Base-by-base conservation (phyloP, 2,329 filamentous ascomycete species). In the Dactylellina haptotyla region DNA sequence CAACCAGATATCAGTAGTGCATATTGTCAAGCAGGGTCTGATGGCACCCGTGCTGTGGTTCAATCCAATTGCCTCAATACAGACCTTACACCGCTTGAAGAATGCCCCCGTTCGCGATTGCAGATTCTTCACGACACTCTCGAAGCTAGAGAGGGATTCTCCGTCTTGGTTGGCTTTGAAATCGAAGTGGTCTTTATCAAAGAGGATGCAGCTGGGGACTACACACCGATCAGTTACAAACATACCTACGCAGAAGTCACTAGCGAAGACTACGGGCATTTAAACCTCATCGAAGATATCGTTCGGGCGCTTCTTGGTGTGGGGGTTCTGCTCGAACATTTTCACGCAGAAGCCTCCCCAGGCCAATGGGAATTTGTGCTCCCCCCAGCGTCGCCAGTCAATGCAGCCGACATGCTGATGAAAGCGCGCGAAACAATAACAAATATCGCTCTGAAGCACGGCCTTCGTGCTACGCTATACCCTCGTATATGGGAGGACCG, bases 301-400 rank as follows among this genome's bases (percentile, higher is more conserved):
- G 63, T 56, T 5, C 28, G 71, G 14, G 58, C 73, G 4, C 26
- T 79, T 3, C 46, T 69, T 16, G 51, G 56, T 3, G 67, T 64
- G 4, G 78, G 75, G 14, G 74, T 79, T 8, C 23, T 53, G 3
- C 34, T 79, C 9, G 72, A 79, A 39, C 77, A 79, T 41, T 78
- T 77, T 57, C 79, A 79, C 34, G 54, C 77, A 16, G 78, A 79
- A 51, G 71, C 75, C 12, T 74, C 72, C 1, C 77, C 78, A 1
- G 77, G 78, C 1, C 79, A 79, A 57, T 79, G 76, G 74, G 78
- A 79, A 56, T 79, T 79, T 54, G 75, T 78, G 2, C 71, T 79
- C 1, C 75, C 75, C 1, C 78, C 77, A 2, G 23, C 51, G 1
- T 30, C 54, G 1, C 79, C 78, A 3, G 54, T 79, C 4, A 12